Evolutionary conservation across 345 rosid genomes (phyloP).

Genomic region (Limnanthes douglasii): DNA sequence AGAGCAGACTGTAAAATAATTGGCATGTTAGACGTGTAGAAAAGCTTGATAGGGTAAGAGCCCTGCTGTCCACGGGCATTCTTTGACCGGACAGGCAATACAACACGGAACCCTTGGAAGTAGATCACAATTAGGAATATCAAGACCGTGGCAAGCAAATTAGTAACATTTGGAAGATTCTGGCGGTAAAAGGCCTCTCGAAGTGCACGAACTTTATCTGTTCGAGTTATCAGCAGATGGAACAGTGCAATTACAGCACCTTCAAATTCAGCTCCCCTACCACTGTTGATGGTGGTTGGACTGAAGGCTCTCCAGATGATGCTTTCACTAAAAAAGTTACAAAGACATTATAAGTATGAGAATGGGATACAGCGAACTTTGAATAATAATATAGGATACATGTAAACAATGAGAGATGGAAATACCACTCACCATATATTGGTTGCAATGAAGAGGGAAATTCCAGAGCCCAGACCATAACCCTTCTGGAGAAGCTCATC

Average conservation of each 20-base stretch:
- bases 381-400: too few relatives aligned
- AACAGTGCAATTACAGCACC: slow-evolving; percentile 84
- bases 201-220: slow-evolving; percentile 67
- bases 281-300: slow-evolving; percentile 81
- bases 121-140: slow-evolving; percentile 69
- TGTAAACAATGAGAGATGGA: not conserved
- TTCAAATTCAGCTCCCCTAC: slow-evolving; percentile 87
- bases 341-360: not conserved
- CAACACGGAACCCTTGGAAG: slow-evolving; percentile 95
- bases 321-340: slow-evolving; percentile 41
- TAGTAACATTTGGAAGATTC: slow-evolving; percentile 80
- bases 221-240: slow-evolving; percentile 63
- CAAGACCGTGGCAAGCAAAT: slow-evolving; percentile 71
- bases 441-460: slow-evolving; percentile 84
- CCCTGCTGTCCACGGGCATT: slow-evolving; percentile 93
- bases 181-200: slow-evolving; percentile 85
- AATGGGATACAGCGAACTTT: too few relatives aligned
- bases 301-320: slow-evolving; percentile 88
- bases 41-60: slow-evolving; percentile 74
- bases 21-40: slow-evolving; percentile 93
- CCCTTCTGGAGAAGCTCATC: slow-evolving; percentile 84
- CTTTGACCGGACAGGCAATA: slow-evolving; percentile 82
- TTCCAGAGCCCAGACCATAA: slow-evolving; percentile 74
- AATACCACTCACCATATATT: slow-evolving; percentile 46
- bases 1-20: slow-evolving; percentile 78